phyloP scores from a whole-genome alignment of 2,329 filamentous ascomycete species.

The Aureobasidium melanogenum region DNA sequence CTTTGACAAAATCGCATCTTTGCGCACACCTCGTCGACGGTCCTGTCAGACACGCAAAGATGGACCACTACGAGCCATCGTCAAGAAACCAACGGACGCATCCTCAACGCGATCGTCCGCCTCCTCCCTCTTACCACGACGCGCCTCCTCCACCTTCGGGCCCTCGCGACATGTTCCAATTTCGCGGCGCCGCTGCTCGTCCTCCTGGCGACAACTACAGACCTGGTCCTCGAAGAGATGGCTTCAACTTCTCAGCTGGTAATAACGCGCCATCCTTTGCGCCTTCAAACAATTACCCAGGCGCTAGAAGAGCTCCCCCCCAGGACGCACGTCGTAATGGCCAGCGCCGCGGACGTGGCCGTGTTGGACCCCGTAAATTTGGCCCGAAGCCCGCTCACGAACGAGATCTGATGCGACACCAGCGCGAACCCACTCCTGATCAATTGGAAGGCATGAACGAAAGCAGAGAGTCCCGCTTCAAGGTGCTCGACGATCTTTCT shows the following conservation, averaged over 20 bases:
- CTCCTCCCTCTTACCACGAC: constrained; percentile 6
- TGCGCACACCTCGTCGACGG: background rate
- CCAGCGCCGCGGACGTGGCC: background rate
- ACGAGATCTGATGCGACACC: constrained; percentile 34
- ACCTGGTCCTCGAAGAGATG: background rate
- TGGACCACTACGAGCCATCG: constrained; percentile 9
- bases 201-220: constrained; percentile 7
- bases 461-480: constrained; percentile 31
- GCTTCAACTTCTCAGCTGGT: constrained; percentile 11
- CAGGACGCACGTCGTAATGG: background rate
- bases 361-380: constrained; percentile 12
- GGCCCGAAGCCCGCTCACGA: constrained; percentile 30
- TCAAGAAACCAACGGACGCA: background rate
- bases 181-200: constrained; percentile 9
- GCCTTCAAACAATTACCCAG: constrained; percentile 4
- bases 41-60: background rate
- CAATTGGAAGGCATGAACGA: constrained; percentile 36
- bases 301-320: constrained; percentile 1
- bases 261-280: constrained; percentile 10
- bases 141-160: constrained; percentile 4
- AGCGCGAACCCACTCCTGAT: constrained; percentile 35
- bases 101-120: constrained; percentile 8
- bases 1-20: background rate
- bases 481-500: constrained; percentile 31
- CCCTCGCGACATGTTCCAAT: constrained; percentile 13